A percentile compares a stretch with the other conserved stretches of the same genome.
These are phyloP conservation scores for Hygrophorus pudorinus DNA, from an alignment of 768 basidiomycete genomes.

Conservation along the genomic window DNA sequence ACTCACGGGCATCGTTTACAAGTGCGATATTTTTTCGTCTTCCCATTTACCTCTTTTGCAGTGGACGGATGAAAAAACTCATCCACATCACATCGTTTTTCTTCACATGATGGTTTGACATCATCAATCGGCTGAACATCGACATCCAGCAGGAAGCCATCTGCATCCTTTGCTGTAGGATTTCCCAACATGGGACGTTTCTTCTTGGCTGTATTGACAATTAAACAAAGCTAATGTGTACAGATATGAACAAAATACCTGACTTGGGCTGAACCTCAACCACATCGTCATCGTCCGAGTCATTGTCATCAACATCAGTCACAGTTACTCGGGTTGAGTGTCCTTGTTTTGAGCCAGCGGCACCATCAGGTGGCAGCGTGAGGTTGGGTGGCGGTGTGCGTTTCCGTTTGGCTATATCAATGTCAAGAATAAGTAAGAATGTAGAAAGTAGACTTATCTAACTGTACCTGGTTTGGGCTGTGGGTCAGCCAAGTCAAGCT, in stretches of 20 bases:
- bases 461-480: no score
- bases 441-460: no score
- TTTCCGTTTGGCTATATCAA: background rate
- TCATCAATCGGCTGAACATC: conserved; percentile 6
- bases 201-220: background rate
- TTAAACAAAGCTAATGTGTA: no score
- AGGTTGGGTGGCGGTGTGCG: background rate
- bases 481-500: no score
- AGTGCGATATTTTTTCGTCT: conserved; percentile 1
- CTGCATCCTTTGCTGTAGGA: conserved; percentile 3
- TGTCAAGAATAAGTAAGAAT: no score
- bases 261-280: background rate
- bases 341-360: background rate
- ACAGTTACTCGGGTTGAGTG: background rate
- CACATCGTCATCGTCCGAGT: background rate
- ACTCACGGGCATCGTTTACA: conserved; percentile 5
- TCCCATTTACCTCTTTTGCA: background rate
- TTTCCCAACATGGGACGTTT: conserved; percentile 2
- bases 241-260: no score
- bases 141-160: conserved; percentile 11
- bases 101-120: background rate
- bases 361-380: background rate
- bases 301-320: background rate
- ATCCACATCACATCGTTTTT: conserved; percentile 3
- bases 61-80: conserved; percentile 3